phyloP scores from a whole-genome alignment of 2,329 filamentous ascomycete species.

The Talaromyces sp. region DNA sequence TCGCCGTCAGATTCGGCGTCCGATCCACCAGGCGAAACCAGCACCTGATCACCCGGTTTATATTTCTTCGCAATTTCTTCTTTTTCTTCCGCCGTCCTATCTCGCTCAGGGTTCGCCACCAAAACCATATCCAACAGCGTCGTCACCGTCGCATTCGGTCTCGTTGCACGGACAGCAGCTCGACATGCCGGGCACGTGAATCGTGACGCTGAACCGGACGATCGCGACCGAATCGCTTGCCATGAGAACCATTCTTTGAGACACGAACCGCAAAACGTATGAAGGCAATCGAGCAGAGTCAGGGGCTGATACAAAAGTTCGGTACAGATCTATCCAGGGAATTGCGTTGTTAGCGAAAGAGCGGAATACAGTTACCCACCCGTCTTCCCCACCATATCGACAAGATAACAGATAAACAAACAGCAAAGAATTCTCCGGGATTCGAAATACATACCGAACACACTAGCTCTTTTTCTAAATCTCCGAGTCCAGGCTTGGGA shows the following conservation, averaged over 20 bases:
- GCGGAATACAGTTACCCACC: neutral
- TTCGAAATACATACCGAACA: slow-evolving; percentile 70
- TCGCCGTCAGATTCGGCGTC: slow-evolving; percentile 49
- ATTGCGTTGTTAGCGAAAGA: slow-evolving; percentile 8
- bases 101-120: slow-evolving; percentile 71
- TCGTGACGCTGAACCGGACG: slow-evolving; percentile 46
- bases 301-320: slow-evolving; percentile 89
- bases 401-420: slow-evolving; percentile 10
- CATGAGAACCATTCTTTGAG: slow-evolving; percentile 93
- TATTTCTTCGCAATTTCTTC: slow-evolving; percentile 72
- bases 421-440: slow-evolving; percentile 17
- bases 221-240: slow-evolving; percentile 60
- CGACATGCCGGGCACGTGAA: slow-evolving; percentile 95
- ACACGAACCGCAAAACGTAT: slow-evolving; percentile 94
- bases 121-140: slow-evolving; percentile 88
- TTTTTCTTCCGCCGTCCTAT: slow-evolving; percentile 67
- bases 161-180: slow-evolving; percentile 77
- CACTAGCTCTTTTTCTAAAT: slow-evolving; percentile 89
- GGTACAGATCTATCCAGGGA: slow-evolving; percentile 76
- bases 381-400: slow-evolving; percentile 11
- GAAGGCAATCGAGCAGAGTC: slow-evolving; percentile 86
- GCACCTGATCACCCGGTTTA: slow-evolving; percentile 73
- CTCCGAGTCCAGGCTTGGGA: slow-evolving; percentile 39
- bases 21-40: slow-evolving; percentile 55
- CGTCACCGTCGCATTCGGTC: slow-evolving; percentile 84